These are phyloP conservation scores for Irpex rosettiformis DNA, from an alignment of 1,284 basidiomycete species.

Conservation along the genomic window DNA sequence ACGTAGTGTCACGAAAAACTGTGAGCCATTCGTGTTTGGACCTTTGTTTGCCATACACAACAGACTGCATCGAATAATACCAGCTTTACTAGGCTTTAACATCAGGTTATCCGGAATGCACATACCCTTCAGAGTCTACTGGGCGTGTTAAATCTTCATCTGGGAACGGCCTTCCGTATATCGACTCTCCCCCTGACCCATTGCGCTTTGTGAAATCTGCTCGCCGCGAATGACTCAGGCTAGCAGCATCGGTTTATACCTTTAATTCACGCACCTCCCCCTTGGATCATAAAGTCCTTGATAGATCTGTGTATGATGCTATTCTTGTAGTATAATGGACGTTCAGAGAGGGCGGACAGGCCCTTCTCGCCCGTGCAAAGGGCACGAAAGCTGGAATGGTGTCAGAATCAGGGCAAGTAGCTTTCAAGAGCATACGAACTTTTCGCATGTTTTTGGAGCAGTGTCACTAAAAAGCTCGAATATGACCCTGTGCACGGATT, in stretches of 20 bases:
- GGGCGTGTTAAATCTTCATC: constrained; percentile 74
- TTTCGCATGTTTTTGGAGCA: constrained; percentile 84
- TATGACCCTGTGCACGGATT: constrained; percentile 47
- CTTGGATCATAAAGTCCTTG: constrained; percentile 86
- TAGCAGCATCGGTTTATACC: neutral
- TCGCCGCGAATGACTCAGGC: neutral
- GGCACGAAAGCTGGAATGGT: constrained; percentile 68
- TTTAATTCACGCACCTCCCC: constrained; percentile 48
- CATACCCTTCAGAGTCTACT: constrained; percentile 61
- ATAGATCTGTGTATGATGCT: constrained; percentile 80
- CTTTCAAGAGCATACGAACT: constrained; percentile 45
- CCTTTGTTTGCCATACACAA: constrained; percentile 85
- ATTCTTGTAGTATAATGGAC: constrained; percentile 81
- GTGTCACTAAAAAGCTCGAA: constrained; percentile 79
- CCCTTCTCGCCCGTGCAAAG: constrained; percentile 89
- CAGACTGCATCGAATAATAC: constrained; percentile 37
- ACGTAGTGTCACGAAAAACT: constrained; percentile 80
- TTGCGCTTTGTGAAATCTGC: constrained; percentile 75
- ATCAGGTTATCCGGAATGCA: constrained; percentile 4
- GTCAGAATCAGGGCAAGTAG: constrained; percentile 5
- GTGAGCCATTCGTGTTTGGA: constrained; percentile 76
- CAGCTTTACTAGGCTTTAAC: neutral
- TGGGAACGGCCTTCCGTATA: constrained; percentile 70
- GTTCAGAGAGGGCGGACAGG: constrained; percentile 54
- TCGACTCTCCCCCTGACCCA: constrained; percentile 81